phyloP scores from a whole-genome alignment of 1,284 basidiomycete genomes.

The Naganishia albida region DNA sequence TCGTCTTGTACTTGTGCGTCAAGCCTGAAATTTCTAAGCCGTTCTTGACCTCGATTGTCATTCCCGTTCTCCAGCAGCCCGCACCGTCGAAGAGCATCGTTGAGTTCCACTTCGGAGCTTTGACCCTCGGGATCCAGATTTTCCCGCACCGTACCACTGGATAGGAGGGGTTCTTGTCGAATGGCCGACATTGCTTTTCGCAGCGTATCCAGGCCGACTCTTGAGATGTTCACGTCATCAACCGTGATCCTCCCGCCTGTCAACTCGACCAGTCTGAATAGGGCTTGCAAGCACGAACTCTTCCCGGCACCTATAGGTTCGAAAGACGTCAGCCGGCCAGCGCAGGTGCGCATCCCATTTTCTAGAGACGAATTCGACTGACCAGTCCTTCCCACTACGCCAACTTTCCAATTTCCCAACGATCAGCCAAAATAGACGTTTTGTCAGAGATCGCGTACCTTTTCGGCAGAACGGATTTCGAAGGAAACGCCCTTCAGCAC shows the following conservation, averaged over 20 bases:
- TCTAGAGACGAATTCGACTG: not conserved
- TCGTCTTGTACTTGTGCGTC: slow-evolving; percentile 53
- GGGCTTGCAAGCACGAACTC: slow-evolving; percentile 61
- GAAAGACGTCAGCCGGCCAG: no score
- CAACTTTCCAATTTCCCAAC: slow-evolving; percentile 52
- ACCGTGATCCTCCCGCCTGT: slow-evolving; percentile 65
- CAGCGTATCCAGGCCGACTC: slow-evolving; percentile 63
- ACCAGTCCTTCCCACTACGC: slow-evolving; percentile 61
- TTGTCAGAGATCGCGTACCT: slow-evolving; percentile 39
- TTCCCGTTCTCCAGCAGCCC: slow-evolving; percentile 54
- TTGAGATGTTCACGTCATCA: slow-evolving; percentile 61
- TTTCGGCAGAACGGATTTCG: slow-evolving; percentile 43
- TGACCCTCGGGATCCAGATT: slow-evolving; percentile 58
- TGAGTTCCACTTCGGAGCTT: slow-evolving; percentile 59
- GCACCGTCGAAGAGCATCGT: slow-evolving; percentile 59
- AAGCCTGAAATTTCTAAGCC: slow-evolving; percentile 64
- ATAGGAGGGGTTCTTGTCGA: slow-evolving; percentile 50
- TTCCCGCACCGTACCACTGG: slow-evolving; percentile 43
- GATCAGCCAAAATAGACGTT: not conserved
- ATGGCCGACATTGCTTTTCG: slow-evolving; percentile 67
- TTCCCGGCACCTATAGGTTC: slow-evolving; percentile 64
- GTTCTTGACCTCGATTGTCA: slow-evolving; percentile 54
- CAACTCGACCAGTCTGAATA: slow-evolving; percentile 67
- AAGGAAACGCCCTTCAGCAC: slow-evolving; percentile 49
- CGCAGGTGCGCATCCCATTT: no score